Base-by-base conservation (phyloP, 2,329 filamentous ascomycete genomes). In the Geoglossum cookeanum region DNA sequence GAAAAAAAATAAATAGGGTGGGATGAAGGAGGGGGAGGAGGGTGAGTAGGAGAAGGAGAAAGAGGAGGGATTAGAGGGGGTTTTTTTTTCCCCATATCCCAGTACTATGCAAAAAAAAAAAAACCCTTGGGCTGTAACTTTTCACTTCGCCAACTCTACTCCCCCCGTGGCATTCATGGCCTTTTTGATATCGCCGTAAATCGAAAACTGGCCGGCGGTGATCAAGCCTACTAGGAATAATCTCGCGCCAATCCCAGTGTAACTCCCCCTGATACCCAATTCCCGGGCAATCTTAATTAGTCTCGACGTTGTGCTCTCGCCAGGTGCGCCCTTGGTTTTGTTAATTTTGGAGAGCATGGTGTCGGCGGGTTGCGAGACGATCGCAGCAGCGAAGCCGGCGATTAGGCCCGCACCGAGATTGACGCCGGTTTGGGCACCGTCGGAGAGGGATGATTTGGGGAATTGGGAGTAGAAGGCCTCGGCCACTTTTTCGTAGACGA, bases 211-310 rank as follows among this genome's bases (percentile, higher is more conserved):
- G 70, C 84, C 83, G 62, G 83, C 83, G 61, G 84, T 87, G 64
- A 88, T 72, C 64, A 81, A 84, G 72, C 85, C 83, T 66, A 85
- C 77, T 79, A 85, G 83, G 75, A 85, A 82, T 56, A 85, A 72
- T 78, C 83, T 83, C 66, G 87, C 85, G 72, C 85, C 84, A 65
- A 94, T 85, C 80, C 87, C 87, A 67, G 78, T 75, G 76, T 83
- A 94, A 58, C 80, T 85, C 65, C 87, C 87, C 65, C 77, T 78
- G 70, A 94, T 61, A 68, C 87, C 87, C 66, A 94, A 84, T 75
- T 94, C 87, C 74, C 83, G 85, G 64, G 75, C 86, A 68, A 94
- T 94, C 83, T 92, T 92, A 77, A 91, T 77, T 68, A 94, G 75
- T 72, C 87, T 84, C 71, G 76, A 78, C 69, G 79, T 79, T 66